These are phyloP conservation scores for Lepiota subincarnata DNA, from an alignment of 768 basidiomycete species.

Conservation along the genomic window DNA sequence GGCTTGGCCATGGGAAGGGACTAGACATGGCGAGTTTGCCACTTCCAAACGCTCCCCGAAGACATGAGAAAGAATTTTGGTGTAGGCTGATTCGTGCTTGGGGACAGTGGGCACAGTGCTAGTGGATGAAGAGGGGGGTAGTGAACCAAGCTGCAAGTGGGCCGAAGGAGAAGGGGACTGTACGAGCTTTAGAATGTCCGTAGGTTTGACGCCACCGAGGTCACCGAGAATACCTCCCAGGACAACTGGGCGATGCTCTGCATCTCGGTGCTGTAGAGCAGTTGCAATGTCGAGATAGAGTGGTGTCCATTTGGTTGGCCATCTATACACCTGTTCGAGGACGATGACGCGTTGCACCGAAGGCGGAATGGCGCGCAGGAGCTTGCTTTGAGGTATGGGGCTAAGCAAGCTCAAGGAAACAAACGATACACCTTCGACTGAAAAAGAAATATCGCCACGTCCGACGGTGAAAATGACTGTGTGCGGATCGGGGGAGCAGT, in stretches of 20 bases:
- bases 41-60: slow-evolving; percentile 80
- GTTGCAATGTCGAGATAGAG: slow-evolving; percentile 79
- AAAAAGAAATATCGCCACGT: slow-evolving; percentile 29
- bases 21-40: slow-evolving; percentile 76
- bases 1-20: slow-evolving; percentile 61
- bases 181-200: slow-evolving; percentile 52
- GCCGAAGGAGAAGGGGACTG: slow-evolving; percentile 31
- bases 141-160: slow-evolving; percentile 47
- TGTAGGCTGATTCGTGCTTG: slow-evolving; percentile 88
- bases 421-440: slow-evolving; percentile 58
- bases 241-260: slow-evolving; percentile 48
- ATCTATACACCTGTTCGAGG: slow-evolving; percentile 73
- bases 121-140: slow-evolving; percentile 24
- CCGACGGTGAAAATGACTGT: slow-evolving; percentile 76
- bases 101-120: slow-evolving; percentile 63
- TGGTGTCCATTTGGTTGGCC: slow-evolving; percentile 82
- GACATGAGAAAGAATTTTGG: slow-evolving; percentile 77
- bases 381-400: slow-evolving; percentile 60
- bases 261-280: slow-evolving; percentile 59
- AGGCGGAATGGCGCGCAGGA: slow-evolving; percentile 56
- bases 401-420: slow-evolving; percentile 63
- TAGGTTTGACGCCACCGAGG: slow-evolving; percentile 29
- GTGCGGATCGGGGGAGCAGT: slow-evolving; percentile 51
- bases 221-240: slow-evolving; percentile 63
- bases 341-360: slow-evolving; percentile 69